phyloP scores from a whole-genome alignment of 2,329 filamentous ascomycete species.

The Clonostachys rhizophaga region DNA sequence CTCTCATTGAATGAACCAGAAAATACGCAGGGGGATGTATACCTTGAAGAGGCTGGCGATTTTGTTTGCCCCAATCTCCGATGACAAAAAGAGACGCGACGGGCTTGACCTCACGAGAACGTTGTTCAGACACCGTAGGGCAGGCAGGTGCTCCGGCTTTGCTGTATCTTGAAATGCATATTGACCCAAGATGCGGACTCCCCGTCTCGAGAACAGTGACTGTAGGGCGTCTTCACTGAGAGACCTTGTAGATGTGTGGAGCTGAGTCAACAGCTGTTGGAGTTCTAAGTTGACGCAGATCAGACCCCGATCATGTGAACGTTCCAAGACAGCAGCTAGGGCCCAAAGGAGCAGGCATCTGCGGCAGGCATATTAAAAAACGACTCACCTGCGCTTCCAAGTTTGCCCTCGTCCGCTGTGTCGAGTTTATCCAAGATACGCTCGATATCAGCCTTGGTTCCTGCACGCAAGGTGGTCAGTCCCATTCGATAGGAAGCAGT shows the following conservation, averaged over 20 bases:
- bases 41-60: slow-evolving; percentile 2
- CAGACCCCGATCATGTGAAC: neutral
- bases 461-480: neutral
- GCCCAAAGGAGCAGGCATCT: neutral
- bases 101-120: slow-evolving; percentile 2
- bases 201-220: slow-evolving; percentile 2
- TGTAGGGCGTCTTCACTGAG: neutral
- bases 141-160: slow-evolving; percentile 2
- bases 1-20: neutral
- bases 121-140: slow-evolving; percentile 5
- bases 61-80: slow-evolving; percentile 2
- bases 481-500: too few species aligned
- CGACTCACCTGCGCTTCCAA: neutral
- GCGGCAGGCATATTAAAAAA: neutral
- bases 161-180: slow-evolving; percentile 2
- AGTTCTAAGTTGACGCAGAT: neutral
- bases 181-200: slow-evolving; percentile 1
- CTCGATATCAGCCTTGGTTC: slow-evolving; percentile 3
- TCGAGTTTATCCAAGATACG: slow-evolving; percentile 1
- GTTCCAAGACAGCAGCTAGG: neutral
- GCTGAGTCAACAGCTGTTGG: slow-evolving; percentile 1
- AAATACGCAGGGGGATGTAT: neutral
- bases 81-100: neutral
- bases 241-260: slow-evolving; percentile 1
- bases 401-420: neutral